Evolutionary conservation across 768 basidiomycete species (phyloP).

Genomic region (Rhodotorula taiwanensis): DNA sequence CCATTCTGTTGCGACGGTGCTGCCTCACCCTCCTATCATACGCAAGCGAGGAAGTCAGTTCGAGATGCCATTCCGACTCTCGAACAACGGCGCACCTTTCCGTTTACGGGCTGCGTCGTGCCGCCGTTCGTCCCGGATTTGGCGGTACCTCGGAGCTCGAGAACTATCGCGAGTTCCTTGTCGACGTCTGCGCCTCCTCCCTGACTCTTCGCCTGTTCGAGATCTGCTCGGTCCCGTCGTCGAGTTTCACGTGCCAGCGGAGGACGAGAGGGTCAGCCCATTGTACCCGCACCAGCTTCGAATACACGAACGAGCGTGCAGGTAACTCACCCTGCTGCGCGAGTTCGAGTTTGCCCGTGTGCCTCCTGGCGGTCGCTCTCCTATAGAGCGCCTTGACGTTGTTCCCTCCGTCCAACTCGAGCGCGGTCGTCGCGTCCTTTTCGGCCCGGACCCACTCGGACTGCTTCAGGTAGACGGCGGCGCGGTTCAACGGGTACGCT

Average conservation of each 20-base stretch:
- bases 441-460: conserved; percentile 48
- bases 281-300: too few relatives aligned
- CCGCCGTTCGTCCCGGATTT: too few relatives aligned
- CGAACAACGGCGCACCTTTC: background rate
- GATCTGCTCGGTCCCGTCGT: too few relatives aligned
- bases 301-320: background rate
- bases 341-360: conserved; percentile 15
- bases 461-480: conserved; percentile 86
- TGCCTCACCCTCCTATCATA: too few relatives aligned
- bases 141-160: background rate
- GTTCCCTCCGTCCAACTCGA: conserved; percentile 42
- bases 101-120: background rate
- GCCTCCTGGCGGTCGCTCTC: conserved; percentile 45
- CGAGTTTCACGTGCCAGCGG: too few relatives aligned
- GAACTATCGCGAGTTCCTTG: background rate
- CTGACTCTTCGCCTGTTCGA: conserved; percentile 6
- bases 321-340: conserved; percentile 22
- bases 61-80: background rate
- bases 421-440: conserved; percentile 41
- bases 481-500: conserved; percentile 79
- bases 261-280: background rate
- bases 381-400: conserved; percentile 46
- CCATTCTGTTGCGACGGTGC: fast-evolving
- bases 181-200: conserved; percentile 26
- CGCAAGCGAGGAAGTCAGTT: background rate